These are phyloP conservation scores for Phaeosphaeriaceae sp. DNA, from an alignment of 2,329 filamentous ascomycete species.

Conservation along the genomic window DNA sequence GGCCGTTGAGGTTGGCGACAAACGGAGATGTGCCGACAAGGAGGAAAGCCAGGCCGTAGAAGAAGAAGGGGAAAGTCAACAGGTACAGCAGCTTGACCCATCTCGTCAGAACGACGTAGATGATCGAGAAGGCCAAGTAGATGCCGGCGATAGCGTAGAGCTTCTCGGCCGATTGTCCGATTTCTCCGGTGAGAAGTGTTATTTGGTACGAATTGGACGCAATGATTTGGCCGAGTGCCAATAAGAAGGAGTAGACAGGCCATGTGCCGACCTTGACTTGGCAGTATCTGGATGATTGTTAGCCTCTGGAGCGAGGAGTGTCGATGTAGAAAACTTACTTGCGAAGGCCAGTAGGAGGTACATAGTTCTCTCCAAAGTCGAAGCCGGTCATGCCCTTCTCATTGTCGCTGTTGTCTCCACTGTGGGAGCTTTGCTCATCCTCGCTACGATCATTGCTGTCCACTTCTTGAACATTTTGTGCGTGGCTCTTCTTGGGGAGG, in stretches of 20 bases:
- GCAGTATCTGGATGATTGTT: background rate
- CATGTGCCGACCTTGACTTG: background rate
- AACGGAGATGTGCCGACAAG: background rate
- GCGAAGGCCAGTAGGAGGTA: background rate
- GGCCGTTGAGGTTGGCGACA: background rate
- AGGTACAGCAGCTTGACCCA: background rate
- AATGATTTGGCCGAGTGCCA: background rate
- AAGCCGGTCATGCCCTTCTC: background rate
- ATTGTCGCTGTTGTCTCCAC: background rate
- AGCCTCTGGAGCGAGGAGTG: background rate
- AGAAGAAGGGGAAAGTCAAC: background rate
- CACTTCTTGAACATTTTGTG: background rate
- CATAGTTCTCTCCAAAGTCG: background rate
- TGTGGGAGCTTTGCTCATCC: background rate
- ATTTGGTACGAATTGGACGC: background rate
- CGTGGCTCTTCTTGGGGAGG: background rate
- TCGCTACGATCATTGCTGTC: background rate
- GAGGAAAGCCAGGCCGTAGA: background rate
- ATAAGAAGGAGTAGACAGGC: background rate
- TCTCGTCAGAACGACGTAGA: background rate
- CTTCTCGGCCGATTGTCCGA: conserved; percentile 1
- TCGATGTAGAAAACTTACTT: background rate
- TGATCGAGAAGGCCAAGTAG: background rate
- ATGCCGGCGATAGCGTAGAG: background rate
- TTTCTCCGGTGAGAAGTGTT: conserved; percentile 1